A percentile compares a stretch with the other conserved stretches of the same genome.
These are phyloP conservation scores for Acanthamoeba lenticulata DNA, from an alignment of 208 protist species.

Conservation along the genomic window DNA sequence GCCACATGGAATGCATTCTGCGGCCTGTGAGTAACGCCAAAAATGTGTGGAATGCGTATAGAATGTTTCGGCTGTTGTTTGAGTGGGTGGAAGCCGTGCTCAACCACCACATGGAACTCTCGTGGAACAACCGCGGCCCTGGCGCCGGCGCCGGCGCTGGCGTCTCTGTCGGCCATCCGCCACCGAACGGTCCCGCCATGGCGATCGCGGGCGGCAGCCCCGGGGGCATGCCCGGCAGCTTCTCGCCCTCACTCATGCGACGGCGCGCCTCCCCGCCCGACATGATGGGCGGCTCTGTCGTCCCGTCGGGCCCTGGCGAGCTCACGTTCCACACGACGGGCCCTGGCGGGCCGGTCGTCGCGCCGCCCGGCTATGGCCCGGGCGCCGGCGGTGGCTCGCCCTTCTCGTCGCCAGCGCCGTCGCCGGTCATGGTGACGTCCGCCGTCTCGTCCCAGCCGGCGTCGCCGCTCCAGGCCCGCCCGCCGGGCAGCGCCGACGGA, in stretches of 20 bases:
- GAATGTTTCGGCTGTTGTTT: conserved; percentile 23
- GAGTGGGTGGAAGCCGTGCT: conserved; percentile 32
- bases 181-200: too few relatives aligned
- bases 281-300: neutral
- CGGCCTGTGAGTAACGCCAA: too few relatives aligned
- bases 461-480: neutral
- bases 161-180: neutral
- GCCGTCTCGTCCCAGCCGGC: neutral
- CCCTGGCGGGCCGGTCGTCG: neutral
- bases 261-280: neutral
- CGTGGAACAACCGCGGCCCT: conserved; percentile 22
- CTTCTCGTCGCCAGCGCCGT: neutral
- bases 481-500: neutral
- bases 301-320: neutral
- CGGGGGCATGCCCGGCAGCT: too few relatives aligned
- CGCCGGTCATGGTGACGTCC: neutral
- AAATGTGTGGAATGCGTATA: neutral
- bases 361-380: neutral
- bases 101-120: conserved; percentile 40
- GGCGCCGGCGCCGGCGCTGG: neutral
- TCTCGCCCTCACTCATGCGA: neutral
- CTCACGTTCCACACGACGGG: conserved; percentile 42
- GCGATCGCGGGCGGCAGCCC: too few relatives aligned
- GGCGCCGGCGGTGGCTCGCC: neutral
- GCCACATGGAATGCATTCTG: too few relatives aligned